Percentiles rank a stretch among this genome's conserved stretches.
These are phyloP conservation scores for Gonium pectorale DNA, from an alignment of 139 green algal species.

Conservation along the genomic window DNA sequence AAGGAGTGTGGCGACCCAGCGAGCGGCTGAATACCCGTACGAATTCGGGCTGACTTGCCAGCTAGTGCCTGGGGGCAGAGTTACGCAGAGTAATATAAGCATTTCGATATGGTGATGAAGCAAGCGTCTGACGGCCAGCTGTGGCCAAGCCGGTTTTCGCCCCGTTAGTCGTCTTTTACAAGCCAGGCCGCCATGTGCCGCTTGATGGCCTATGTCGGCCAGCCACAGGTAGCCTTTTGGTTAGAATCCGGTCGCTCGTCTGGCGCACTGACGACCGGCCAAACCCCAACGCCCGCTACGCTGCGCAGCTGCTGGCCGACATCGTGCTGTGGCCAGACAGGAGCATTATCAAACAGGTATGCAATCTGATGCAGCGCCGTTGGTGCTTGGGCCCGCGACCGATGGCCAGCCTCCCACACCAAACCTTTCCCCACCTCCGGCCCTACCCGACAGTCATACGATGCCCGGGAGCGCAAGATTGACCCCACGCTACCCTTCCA, in stretches of 20 bases:
- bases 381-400: no score
- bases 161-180: background rate
- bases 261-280: background rate
- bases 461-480: slow-evolving; percentile 88
- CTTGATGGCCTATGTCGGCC: slow-evolving; percentile 89
- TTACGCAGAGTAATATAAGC: background rate
- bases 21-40: no score
- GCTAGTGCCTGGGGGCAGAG: no score
- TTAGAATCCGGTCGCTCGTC: no score
- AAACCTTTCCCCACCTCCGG: no score
- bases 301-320: slow-evolving; percentile 79
- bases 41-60: no score
- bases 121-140: no score
- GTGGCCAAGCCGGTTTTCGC: background rate
- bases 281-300: no score
- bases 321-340: slow-evolving; percentile 84
- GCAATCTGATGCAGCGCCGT: no score
- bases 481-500: slow-evolving; percentile 79
- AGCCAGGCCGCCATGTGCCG: slow-evolving; percentile 83
- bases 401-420: no score
- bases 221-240: slow-evolving; percentile 13
- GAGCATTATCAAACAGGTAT: slow-evolving; percentile 94
- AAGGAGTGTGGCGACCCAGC: no score
- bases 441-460: slow-evolving; percentile 83
- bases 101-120: no score